A percentile compares a stretch with the other conserved stretches of the same genome.
These are phyloP conservation scores for Silene conica DNA, from an alignment of 148 eudicot species.

Conservation along the genomic window DNA sequence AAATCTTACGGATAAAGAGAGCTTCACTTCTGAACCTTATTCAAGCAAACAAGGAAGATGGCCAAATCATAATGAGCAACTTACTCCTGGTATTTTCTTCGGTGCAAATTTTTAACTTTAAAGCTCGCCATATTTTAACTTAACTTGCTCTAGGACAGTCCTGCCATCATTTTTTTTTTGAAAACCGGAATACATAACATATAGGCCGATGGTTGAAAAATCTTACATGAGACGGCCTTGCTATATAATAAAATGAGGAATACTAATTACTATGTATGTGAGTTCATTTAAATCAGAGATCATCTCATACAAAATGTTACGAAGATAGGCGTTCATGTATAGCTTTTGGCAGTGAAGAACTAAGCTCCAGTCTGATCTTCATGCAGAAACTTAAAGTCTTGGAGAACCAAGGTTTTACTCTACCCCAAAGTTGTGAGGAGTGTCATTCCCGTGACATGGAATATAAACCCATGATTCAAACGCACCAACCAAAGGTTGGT, in stretches of 20 bases:
- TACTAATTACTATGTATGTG: no score
- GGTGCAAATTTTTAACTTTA: no score
- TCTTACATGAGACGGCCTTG: no score
- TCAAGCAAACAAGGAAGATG: conserved; percentile 52
- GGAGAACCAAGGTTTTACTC: conserved; percentile 31
- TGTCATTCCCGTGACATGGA: conserved; percentile 16
- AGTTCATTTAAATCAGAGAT: no score
- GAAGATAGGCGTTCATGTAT: not conserved
- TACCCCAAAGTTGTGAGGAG: conserved; percentile 26
- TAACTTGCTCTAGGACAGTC: no score
- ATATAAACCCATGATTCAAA: conserved; percentile 22
- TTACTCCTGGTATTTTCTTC: conserved; percentile 44
- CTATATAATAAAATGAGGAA: no score
- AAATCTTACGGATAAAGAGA: conserved; percentile 54
- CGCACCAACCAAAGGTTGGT: conserved; percentile 29
- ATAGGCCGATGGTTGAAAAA: not conserved
- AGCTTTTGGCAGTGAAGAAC: not conserved
- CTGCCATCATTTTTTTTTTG: not conserved
- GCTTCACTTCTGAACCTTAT: conserved; percentile 42
- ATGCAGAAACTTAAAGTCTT: conserved; percentile 49
- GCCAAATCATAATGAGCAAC: conserved; percentile 57
- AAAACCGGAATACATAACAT: not conserved
- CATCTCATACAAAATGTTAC: no score
- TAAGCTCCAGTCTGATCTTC: conserved; percentile 6
- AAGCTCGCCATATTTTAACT: no score